These are phyloP conservation scores for Candida dajiaensis DNA, from an alignment of 805 yeast genomes.

Conservation along the genomic window DNA sequence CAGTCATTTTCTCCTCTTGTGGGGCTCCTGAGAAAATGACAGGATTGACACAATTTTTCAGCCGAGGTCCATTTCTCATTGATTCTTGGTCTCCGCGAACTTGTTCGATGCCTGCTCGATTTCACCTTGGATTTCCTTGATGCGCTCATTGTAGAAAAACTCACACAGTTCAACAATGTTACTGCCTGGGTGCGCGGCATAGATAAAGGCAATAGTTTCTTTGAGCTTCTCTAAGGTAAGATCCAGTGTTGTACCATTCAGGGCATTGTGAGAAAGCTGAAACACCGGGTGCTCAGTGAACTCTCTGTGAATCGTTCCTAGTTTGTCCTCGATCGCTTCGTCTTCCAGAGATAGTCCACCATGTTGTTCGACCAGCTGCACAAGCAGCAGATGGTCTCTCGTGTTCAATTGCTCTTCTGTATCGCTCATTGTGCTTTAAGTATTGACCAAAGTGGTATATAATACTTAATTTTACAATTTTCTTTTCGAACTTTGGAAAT, in stretches of 20 bases:
- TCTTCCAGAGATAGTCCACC: constrained; percentile 5
- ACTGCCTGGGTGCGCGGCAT: constrained; percentile 4
- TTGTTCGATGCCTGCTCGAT: constrained; percentile 5
- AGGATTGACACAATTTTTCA: neutral
- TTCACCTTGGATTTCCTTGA: constrained; percentile 11
- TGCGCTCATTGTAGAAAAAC: constrained; percentile 12
- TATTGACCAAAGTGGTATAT: neutral
- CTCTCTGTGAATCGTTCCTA: constrained; percentile 9
- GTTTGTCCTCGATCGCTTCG: neutral
- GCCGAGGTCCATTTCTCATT: neutral
- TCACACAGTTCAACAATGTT: constrained; percentile 19
- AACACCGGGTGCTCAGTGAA: constrained; percentile 18
- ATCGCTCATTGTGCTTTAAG: neutral
- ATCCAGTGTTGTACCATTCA: constrained; percentile 7
- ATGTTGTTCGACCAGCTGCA: constrained; percentile 19
- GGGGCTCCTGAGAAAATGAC: neutral
- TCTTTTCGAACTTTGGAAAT: neutral
- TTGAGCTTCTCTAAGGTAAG: constrained; percentile 6
- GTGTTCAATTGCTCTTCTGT: constrained; percentile 14
- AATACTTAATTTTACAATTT: neutral
- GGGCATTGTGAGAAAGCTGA: constrained; percentile 19
- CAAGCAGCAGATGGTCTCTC: constrained; percentile 18
- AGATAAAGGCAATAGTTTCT: constrained; percentile 4
- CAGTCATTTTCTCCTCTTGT: neutral
- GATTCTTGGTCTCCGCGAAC: constrained; percentile 6